Conservation (phyloP, 306 rosid species). For the Adenanthera pavonina region DNA sequence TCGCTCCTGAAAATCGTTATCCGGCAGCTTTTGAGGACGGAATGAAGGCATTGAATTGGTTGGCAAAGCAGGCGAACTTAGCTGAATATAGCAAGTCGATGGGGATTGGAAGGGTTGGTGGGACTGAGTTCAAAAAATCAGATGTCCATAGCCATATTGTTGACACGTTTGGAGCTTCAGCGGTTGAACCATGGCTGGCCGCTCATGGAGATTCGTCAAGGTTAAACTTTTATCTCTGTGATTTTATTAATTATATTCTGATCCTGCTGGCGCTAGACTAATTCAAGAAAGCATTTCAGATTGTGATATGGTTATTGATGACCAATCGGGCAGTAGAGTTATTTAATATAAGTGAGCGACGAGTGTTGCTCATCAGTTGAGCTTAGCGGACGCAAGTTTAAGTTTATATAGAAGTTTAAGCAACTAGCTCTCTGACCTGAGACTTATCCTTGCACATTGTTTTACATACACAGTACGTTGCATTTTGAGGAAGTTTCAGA, state of each 20-base stretch:
- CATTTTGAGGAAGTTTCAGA: constrained; percentile 4
- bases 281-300: constrained; percentile 3
- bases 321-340: background rate
- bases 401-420: constrained; percentile 22
- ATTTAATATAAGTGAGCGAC: background rate
- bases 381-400: constrained; percentile 12
- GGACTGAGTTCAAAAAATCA: constrained; percentile 57
- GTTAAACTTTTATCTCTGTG: constrained; percentile 47
- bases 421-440: background rate
- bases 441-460: constrained; percentile 12
- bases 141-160: constrained; percentile 69
- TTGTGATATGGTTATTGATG: background rate
- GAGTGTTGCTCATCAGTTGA: constrained; percentile 1
- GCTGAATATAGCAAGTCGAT: constrained; percentile 83
- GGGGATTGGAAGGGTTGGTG: constrained; percentile 47
- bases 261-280: constrained; percentile 23
- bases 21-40: constrained; percentile 96
- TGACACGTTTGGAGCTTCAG: constrained; percentile 79
- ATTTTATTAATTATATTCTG: constrained; percentile 20
- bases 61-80: constrained; percentile 90
- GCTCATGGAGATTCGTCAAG: constrained; percentile 93
- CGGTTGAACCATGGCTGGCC: constrained; percentile 97
- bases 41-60: constrained; percentile 89
- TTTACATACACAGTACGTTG: background rate
- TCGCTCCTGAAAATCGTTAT: constrained; percentile 86